Evolutionary conservation across 2,329 filamentous ascomycete species (phyloP), one percentile per base, ranked within the genome.

Genomic region (Hypomyces rosellus): DNA sequence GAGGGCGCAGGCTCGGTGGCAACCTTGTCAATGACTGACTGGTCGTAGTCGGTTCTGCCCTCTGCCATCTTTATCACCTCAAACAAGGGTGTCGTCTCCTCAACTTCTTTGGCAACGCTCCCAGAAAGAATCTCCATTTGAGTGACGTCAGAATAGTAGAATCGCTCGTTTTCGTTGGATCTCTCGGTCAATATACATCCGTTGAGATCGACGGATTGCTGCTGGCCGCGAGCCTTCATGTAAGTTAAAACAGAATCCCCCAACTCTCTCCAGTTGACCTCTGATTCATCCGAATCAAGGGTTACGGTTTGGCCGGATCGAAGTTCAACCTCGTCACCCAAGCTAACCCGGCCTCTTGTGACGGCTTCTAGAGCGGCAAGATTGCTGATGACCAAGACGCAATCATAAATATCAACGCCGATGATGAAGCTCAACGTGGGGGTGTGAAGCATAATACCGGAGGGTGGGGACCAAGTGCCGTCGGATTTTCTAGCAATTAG

Each of bases 331-430:
- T 96, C 89, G 42, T 86, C 84, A 5, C 91, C 91, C 2, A 97
- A 73, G 0, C 88, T 93, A 49, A 89, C 83, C 48, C 86, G 81
- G 3, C 92, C 73, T 51, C 84, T 85, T 34, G 88, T 89, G 63
- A 96, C 95, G 1, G 87, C 82, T 57, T 96, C 87, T 43, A 97
- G 73, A 6, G 90, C 89, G 50, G 88, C 80, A 42, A 88, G 82
- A 41, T 87, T 90, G 71, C 95, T 96, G 64, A 96, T 91, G 34
- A 96, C 87, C 8, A 96, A 79, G 13, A 97, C 87, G 63, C 91
- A 96, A 66, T 97, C 92, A 73, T 96, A 97, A 33, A 96, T 90
- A 64, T 97, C 92, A 38, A 96, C 86, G 2, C 91, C 92, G 5
- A 91, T 85, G 48, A 96, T 80, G 63, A 97, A 96, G 34, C 90